These are phyloP conservation scores for Penicillium sp. DNA, from an alignment of 2,329 filamentous ascomycete genomes.

Conservation along the genomic window DNA sequence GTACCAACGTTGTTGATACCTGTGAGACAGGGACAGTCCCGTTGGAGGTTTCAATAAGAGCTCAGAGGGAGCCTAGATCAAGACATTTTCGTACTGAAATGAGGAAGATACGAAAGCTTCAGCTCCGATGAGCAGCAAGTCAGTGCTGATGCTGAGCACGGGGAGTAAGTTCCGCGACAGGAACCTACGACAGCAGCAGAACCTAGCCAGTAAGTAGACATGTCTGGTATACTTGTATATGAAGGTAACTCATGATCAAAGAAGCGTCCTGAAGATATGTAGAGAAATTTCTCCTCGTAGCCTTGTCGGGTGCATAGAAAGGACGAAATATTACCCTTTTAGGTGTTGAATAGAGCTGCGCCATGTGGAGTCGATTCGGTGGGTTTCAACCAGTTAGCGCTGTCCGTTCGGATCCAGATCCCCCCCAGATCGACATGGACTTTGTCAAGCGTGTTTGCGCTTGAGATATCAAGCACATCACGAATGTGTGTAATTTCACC, in stretches of 20 bases:
- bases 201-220: conserved; percentile 13
- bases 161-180: background rate
- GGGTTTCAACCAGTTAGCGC: background rate
- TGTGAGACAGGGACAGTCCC: background rate
- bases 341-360: conserved; percentile 22
- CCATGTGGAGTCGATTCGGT: background rate
- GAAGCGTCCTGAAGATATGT: background rate
- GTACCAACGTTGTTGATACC: background rate
- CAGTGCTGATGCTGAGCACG: background rate
- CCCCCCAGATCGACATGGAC: background rate
- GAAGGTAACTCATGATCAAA: conserved; percentile 1
- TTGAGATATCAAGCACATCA: background rate
- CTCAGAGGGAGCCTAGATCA: conserved; percentile 5
- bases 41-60: background rate
- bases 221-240: background rate
- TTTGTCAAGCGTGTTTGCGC: background rate
- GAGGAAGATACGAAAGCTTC: background rate
- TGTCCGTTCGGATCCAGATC: background rate
- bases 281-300: background rate
- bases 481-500: no score
- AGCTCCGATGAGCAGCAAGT: background rate
- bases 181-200: conserved; percentile 1
- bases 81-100: conserved; percentile 2
- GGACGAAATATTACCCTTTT: conserved; percentile 9
- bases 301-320: background rate